Percentiles rank a stretch among this genome's conserved stretches.
Evolutionary conservation across 169 alveolate species (phyloP).

Genomic region (Eimeria maxima): DNA sequence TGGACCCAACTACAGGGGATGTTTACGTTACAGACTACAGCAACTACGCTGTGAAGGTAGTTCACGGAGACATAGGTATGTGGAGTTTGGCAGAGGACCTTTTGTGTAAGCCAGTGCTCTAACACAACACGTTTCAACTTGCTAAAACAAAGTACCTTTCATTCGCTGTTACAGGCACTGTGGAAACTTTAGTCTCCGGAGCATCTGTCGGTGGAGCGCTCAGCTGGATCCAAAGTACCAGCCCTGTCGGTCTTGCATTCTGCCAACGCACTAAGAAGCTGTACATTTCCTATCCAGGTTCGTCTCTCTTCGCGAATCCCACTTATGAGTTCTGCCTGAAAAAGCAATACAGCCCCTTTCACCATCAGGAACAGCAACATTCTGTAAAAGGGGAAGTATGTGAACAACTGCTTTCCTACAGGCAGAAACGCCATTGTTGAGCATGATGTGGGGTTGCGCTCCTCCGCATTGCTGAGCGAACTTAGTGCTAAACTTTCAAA

Average conservation of each 20-base stretch:
- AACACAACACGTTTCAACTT: neutral
- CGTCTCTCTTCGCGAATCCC: neutral
- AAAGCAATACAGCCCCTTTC: neutral
- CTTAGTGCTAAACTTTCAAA: constrained; percentile 13
- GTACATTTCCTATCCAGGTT: constrained; percentile 74
- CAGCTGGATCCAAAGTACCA: constrained; percentile 60
- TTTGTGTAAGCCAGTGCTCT: neutral
- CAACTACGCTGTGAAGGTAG: constrained; percentile 57
- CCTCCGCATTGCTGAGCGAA: neutral
- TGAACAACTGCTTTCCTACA: neutral
- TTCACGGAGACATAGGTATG: constrained; percentile 75
- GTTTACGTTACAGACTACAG: constrained; percentile 61
- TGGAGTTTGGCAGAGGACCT: neutral
- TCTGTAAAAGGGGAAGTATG: neutral
- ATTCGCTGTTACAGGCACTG: neutral
- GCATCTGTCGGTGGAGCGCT: constrained; percentile 54
- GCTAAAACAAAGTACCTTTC: neutral
- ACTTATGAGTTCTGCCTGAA: neutral
- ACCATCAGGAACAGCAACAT: neutral
- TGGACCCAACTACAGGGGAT: constrained; percentile 54
- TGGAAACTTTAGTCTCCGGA: constrained; percentile 58
- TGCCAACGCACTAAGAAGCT: constrained; percentile 41
- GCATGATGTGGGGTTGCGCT: constrained; percentile 45
- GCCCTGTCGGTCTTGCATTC: constrained; percentile 74
- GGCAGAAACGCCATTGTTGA: constrained; percentile 74